A percentile compares a stretch with the other conserved stretches of the same genome.
phyloP scores from a whole-genome alignment of 495 filamentous ascomycete genomes.

The Aspergillus egyptiacus region DNA sequence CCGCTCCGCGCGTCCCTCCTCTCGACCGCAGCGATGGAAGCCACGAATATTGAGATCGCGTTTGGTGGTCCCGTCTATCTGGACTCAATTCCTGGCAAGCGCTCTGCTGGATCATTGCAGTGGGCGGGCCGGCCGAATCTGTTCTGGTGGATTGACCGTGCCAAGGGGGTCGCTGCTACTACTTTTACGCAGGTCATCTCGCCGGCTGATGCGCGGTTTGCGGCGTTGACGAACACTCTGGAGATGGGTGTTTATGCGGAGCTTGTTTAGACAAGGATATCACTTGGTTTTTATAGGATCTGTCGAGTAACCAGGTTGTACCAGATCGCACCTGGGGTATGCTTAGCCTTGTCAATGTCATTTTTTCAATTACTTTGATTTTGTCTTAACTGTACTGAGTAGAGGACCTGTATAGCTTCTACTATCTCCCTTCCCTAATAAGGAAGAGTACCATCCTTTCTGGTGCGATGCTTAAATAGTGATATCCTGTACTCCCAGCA shows the following conservation, averaged over 20 bases:
- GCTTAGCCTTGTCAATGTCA: too few species aligned
- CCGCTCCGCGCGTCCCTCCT: neutral
- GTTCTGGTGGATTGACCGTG: constrained; percentile 3
- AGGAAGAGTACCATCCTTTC: too few species aligned
- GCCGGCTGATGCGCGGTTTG: neutral
- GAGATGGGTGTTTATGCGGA: neutral
- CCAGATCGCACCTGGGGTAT: too few species aligned
- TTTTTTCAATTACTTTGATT: too few species aligned
- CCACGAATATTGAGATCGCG: neutral
- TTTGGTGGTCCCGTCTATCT: neutral
- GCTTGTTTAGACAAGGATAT: too few species aligned
- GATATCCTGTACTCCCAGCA: too few species aligned
- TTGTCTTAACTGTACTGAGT: too few species aligned
- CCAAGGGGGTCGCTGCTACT: neutral
- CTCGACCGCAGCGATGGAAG: neutral
- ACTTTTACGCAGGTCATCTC: neutral
- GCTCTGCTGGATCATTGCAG: neutral
- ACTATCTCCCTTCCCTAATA: too few species aligned
- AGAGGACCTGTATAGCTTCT: too few species aligned
- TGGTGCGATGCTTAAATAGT: too few species aligned
- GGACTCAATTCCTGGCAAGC: neutral
- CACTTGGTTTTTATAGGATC: too few species aligned
- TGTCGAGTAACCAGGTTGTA: too few species aligned
- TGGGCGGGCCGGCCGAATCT: constrained; percentile 5
- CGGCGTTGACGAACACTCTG: neutral